Evolutionary conservation across 176 grass and related monocot species (phyloP).

Genomic region (Typha latifolia): DNA sequence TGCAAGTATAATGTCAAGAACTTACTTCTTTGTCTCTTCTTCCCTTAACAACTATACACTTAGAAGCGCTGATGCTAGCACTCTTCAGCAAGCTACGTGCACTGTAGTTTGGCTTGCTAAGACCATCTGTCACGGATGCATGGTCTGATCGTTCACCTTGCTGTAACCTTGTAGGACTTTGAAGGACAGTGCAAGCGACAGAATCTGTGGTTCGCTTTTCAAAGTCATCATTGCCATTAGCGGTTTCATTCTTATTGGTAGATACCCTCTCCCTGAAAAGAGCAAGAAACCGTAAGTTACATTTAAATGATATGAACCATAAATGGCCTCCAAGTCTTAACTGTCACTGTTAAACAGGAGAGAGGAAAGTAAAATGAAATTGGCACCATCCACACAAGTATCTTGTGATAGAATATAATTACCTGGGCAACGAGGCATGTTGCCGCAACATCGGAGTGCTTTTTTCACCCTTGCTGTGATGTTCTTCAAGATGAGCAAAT

Average conservation of each 20-base stretch:
- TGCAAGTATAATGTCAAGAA: not conserved
- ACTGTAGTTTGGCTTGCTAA: conserved; percentile 44
- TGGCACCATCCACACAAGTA: too few relatives aligned
- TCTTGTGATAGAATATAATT: conserved; percentile 9
- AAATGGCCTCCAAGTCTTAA: conserved; percentile 12
- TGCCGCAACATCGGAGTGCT: conserved; percentile 48
- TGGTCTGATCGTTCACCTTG: conserved; percentile 32
- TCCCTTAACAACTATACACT: conserved; percentile 56
- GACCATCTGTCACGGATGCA: conserved; percentile 49
- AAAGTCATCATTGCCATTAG: conserved; percentile 20
- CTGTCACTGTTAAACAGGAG: not conserved
- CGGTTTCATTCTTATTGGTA: conserved; percentile 39
- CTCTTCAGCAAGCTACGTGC: conserved; percentile 78
- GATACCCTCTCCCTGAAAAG: conserved; percentile 59
- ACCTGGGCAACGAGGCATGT: conserved; percentile 80
- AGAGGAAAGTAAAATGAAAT: not conserved
- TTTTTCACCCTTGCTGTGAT: conserved; percentile 54
- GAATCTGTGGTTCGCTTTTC: conserved; percentile 45
- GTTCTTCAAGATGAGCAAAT: conserved; percentile 89
- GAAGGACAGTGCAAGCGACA: conserved; percentile 4
- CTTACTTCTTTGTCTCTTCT: conserved; percentile 61
- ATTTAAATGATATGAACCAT: conserved; percentile 9
- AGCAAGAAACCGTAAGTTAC: not conserved
- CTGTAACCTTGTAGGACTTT: conserved; percentile 36
- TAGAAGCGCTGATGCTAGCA: conserved; percentile 78